Conservation (phyloP, 2,329 filamentous ascomycete genomes). For the Alternaria dauci region DNA sequence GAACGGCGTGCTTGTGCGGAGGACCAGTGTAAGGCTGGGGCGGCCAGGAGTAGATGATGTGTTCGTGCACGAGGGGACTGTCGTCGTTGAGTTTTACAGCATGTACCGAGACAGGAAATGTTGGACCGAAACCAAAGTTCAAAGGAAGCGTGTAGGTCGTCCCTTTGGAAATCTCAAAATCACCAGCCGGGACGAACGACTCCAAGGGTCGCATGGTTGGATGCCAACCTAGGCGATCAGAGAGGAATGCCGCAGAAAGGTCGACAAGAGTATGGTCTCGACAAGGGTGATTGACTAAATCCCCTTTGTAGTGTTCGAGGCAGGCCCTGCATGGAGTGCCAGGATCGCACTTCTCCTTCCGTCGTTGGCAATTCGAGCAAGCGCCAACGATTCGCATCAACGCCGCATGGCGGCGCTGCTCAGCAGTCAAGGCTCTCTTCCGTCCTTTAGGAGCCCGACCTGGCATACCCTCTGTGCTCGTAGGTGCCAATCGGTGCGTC, state of each 20-base stretch:
- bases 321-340: slow-evolving; percentile 52
- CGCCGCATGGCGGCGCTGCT: slow-evolving; percentile 47
- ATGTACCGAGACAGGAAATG: slow-evolving; percentile 37
- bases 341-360: slow-evolving; percentile 51
- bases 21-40: slow-evolving; percentile 25
- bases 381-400: slow-evolving; percentile 48
- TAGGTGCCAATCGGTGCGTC: slow-evolving; percentile 43
- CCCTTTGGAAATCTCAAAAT: slow-evolving; percentile 26
- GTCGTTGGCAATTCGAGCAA: slow-evolving; percentile 48
- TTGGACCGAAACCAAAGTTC: slow-evolving; percentile 46
- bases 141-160: slow-evolving; percentile 42
- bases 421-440: slow-evolving; percentile 43
- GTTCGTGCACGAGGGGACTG: slow-evolving; percentile 40
- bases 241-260: slow-evolving; percentile 40
- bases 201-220: slow-evolving; percentile 42
- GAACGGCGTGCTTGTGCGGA: slow-evolving; percentile 40
- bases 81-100: slow-evolving; percentile 31
- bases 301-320: slow-evolving; percentile 49
- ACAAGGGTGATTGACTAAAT: slow-evolving; percentile 49
- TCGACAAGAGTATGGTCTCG: slow-evolving; percentile 44
- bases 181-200: slow-evolving; percentile 31
- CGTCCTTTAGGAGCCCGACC: slow-evolving; percentile 44
- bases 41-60: slow-evolving; percentile 51
- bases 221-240: slow-evolving; percentile 47
- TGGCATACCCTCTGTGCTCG: slow-evolving; percentile 34